These are phyloP conservation scores for Cunninghamia lanceolata DNA, from an alignment of 75 land plant species.

Conservation along the genomic window DNA sequence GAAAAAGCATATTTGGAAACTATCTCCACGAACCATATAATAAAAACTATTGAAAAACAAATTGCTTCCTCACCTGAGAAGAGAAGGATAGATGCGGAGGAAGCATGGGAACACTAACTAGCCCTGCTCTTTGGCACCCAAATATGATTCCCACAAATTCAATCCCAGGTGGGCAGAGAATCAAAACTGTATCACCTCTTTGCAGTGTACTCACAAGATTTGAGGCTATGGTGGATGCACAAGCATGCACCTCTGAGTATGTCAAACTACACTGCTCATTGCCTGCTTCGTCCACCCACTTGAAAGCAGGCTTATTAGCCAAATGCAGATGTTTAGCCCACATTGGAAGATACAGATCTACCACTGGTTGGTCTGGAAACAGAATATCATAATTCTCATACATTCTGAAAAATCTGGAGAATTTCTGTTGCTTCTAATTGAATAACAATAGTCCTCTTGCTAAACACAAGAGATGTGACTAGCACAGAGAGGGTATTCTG, in stretches of 20 bases:
- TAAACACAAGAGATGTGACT: no score
- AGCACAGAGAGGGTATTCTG: no score
- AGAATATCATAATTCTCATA: conserved; percentile 48
- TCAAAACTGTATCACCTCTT: conserved; percentile 33
- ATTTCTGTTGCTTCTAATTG: neutral
- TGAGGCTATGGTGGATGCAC: conserved; percentile 26
- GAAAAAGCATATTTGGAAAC: no score
- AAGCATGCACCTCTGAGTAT: conserved; percentile 30
- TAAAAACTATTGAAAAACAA: no score
- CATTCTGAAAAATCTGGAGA: neutral
- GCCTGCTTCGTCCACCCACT: conserved; percentile 34
- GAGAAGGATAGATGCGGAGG: conserved; percentile 29
- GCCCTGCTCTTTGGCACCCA: conserved; percentile 53
- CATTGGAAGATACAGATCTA: conserved; percentile 38
- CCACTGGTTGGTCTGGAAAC: conserved; percentile 53
- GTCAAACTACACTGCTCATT: conserved; percentile 10
- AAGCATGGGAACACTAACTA: conserved; percentile 28
- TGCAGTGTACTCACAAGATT: conserved; percentile 13
- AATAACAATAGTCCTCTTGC: no score
- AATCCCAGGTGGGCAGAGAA: conserved; percentile 49
- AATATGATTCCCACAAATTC: conserved; percentile 46
- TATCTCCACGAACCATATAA: no score
- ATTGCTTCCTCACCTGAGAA: neutral
- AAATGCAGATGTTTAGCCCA: conserved; percentile 41
- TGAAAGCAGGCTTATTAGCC: conserved; percentile 43